These are phyloP conservation scores for Leucocoprinus birnbaumii DNA, from an alignment of 768 basidiomycete genomes.

Conservation along the genomic window DNA sequence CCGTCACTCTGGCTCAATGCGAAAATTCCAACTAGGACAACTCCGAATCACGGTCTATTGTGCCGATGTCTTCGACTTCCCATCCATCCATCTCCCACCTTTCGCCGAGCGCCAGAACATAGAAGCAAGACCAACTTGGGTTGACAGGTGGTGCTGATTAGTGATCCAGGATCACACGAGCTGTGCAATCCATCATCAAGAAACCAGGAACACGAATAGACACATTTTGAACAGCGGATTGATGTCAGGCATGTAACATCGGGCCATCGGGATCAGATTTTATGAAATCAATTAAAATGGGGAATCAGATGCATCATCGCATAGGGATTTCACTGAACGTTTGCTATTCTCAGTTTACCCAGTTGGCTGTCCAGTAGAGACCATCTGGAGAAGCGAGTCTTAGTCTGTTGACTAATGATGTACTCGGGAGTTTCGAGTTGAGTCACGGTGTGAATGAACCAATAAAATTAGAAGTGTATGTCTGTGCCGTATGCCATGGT, in stretches of 20 bases:
- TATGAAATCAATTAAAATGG: background rate
- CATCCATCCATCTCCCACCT: background rate
- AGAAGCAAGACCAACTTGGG: background rate
- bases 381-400: background rate
- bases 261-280: too few species aligned
- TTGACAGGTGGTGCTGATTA: conserved; percentile 4
- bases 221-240: background rate
- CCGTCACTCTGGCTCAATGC: too few species aligned
- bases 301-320: background rate
- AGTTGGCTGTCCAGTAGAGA: background rate
- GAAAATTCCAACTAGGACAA: background rate
- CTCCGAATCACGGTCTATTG: background rate
- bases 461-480: background rate
- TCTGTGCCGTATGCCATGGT: too few species aligned
- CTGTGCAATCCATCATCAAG: conserved; percentile 10
- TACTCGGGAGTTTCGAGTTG: conserved; percentile 8
- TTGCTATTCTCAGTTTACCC: too few species aligned
- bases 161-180: conserved; percentile 10
- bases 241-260: too few species aligned
- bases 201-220: background rate
- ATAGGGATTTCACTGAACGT: too few species aligned
- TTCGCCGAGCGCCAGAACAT: background rate
- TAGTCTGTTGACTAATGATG: background rate
- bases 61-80: background rate
- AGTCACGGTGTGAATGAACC: background rate